Conservation (phyloP, 73 alveolate genomes). For the Durusdinium trenchii region DNA sequence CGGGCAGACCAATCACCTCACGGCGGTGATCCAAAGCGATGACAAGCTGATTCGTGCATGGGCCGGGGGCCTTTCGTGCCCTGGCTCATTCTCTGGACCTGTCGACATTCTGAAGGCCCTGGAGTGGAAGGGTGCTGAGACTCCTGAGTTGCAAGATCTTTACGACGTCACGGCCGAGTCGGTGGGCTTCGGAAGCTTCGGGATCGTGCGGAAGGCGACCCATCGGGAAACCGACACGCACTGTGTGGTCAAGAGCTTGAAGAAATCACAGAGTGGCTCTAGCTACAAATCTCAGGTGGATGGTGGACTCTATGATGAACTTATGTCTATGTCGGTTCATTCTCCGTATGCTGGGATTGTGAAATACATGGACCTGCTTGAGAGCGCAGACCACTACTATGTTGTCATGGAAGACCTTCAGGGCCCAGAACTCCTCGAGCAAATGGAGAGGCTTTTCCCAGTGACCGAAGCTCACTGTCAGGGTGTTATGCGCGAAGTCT, state of each 20-base stretch:
- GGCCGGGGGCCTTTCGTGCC: constrained; percentile 81
- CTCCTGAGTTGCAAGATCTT: constrained; percentile 26
- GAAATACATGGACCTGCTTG: constrained; percentile 54
- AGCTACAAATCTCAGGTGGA: constrained; percentile 65
- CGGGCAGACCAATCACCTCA: constrained; percentile 71
- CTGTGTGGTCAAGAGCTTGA: constrained; percentile 70
- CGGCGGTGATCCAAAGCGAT: constrained; percentile 75
- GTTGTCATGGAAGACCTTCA: constrained; percentile 77
- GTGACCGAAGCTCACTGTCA: constrained; percentile 82
- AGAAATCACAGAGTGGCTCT: constrained; percentile 53
- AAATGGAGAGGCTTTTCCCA: constrained; percentile 74
- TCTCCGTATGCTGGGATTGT: constrained; percentile 62
- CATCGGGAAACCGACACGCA: constrained; percentile 34
- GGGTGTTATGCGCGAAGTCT: constrained; percentile 67
- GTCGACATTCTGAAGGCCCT: constrained; percentile 48
- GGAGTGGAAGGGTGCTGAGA: neutral
- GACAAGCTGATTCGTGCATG: constrained; percentile 90
- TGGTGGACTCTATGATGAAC: constrained; percentile 39
- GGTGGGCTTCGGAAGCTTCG: constrained; percentile 84
- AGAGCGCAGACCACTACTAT: constrained; percentile 79
- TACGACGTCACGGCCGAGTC: constrained; percentile 69
- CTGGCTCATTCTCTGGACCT: neutral
- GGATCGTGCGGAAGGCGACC: constrained; percentile 48
- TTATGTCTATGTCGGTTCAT: constrained; percentile 16
- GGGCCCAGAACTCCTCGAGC: constrained; percentile 82